Base-by-base conservation (phyloP, 768 basidiomycete genomes). In the Leccinum broughii region DNA sequence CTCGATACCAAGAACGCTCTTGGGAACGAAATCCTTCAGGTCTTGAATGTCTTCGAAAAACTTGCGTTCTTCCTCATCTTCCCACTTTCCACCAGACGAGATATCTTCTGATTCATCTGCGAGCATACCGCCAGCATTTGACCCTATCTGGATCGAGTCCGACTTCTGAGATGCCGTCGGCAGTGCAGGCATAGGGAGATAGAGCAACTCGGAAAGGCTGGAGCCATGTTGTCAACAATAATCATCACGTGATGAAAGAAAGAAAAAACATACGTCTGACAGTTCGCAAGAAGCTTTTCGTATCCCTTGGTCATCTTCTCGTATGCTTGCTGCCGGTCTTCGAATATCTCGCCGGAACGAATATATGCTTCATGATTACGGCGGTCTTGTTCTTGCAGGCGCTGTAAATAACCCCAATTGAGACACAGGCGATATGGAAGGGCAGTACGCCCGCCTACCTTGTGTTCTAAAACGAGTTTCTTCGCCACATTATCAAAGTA, bases 331-430 rank as follows among this genome's bases (percentile, higher is more conserved):
- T 98, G 96, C 35, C 97, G 86, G 73, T 99, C 97, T 70, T 99
- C 97, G 66, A 99, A 99, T 63, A 99, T 98, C 75, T 99, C 96
- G 28, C 97, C 97, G 3, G 95, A 98, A 34, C 95, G 93, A 65
- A 99, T 98, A 71, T 99, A 99, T 59, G 97, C 97, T 78, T 99
- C 97, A 71, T 98, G 96, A 68, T 99, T 99, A 54, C 90, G 83
- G 63, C 89, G 88, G 73, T 98, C 97, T 76, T 97, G 95, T 64
- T 97, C 94, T 87, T 98, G 94, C 51, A 99, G 80, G 52, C 90
- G 88, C 96, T 98, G 68, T 30, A 55, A 24, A 62, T 11, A 28
- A 22, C 13, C 4, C 26, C 15, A 60, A 46, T 61, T 59, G 20
- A 17, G 30, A 44, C 20, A 58, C 17, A 37, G 24, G n/a, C 26